phyloP scores from a whole-genome alignment of 2,329 filamentous ascomycete species.

The Cyphellophora attinorum region DNA sequence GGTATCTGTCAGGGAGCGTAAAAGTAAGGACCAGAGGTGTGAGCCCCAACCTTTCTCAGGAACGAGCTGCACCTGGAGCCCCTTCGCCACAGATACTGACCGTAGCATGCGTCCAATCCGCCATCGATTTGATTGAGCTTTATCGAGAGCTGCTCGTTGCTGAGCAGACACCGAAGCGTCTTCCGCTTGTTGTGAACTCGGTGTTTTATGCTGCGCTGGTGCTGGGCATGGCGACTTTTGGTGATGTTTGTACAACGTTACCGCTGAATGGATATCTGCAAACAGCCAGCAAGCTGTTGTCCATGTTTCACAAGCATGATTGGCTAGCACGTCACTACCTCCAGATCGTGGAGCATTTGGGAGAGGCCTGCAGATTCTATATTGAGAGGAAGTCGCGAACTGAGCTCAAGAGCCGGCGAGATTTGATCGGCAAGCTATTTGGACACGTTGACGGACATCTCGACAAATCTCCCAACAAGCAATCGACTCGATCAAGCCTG shows the following conservation, averaged over 20 bases:
- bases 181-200: conserved; percentile 38
- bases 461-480: too few relatives aligned
- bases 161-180: conserved; percentile 28
- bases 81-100: neutral
- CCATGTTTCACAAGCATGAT: conserved; percentile 25
- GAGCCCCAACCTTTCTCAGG: too few relatives aligned
- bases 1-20: conserved; percentile 26
- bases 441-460: too few relatives aligned
- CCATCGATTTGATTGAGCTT: conserved; percentile 28
- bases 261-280: conserved; percentile 25
- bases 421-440: too few relatives aligned
- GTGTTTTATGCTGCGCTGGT: conserved; percentile 37
- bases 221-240: conserved; percentile 35
- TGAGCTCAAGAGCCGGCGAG: too few relatives aligned
- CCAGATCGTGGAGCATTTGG: conserved; percentile 3
- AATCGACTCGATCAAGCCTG: too few relatives aligned
- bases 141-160: conserved; percentile 26
- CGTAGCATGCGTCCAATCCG: conserved; percentile 33
- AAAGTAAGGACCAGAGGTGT: too few relatives aligned
- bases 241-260: conserved; percentile 32
- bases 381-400: too few relatives aligned
- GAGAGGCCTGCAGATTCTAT: conserved; percentile 1
- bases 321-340: conserved; percentile 1
- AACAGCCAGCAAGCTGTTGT: conserved; percentile 26
- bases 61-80: neutral